These are phyloP conservation scores for Rhizophagus clarus DNA, from an alignment of 192 early-diverging fungal species.

Conservation along the genomic window DNA sequence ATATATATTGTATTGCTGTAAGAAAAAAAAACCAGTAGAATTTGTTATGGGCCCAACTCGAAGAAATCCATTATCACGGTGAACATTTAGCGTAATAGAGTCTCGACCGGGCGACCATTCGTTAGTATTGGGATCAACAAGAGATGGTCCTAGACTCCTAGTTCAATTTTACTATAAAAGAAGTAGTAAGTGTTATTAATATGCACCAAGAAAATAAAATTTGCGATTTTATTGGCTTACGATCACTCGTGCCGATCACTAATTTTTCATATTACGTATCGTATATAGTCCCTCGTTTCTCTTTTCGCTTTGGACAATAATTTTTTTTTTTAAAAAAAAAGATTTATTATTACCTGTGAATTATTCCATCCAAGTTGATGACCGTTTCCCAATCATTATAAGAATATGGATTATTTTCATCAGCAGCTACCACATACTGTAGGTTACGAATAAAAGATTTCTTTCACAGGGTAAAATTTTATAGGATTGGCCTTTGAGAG, in stretches of 20 bases:
- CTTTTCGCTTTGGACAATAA: no score
- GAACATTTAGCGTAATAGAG: not conserved
- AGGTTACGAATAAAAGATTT: not conserved
- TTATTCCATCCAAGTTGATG: not conserved
- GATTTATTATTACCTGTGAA: not conserved
- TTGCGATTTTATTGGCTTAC: no score
- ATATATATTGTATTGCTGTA: not conserved
- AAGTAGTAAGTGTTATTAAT: not conserved
- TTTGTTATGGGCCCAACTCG: not conserved
- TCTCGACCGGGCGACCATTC: not conserved
- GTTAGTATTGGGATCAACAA: not conserved
- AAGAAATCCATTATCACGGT: not conserved
- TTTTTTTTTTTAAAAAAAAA: not conserved
- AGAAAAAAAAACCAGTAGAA: not conserved
- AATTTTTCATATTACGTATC: no score
- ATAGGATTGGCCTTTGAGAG: not conserved
- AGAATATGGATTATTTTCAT: not conserved
- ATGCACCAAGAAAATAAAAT: no score
- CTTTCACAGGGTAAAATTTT: not conserved
- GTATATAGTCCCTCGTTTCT: no score
- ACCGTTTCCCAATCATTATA: not conserved
- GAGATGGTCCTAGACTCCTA: not conserved
- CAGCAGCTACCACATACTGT: not conserved
- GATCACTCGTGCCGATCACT: no score
- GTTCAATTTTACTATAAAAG: not conserved